phyloP scores from a whole-genome alignment of 2,329 filamentous ascomycete species.

The Zasmidium citrigriseum region DNA sequence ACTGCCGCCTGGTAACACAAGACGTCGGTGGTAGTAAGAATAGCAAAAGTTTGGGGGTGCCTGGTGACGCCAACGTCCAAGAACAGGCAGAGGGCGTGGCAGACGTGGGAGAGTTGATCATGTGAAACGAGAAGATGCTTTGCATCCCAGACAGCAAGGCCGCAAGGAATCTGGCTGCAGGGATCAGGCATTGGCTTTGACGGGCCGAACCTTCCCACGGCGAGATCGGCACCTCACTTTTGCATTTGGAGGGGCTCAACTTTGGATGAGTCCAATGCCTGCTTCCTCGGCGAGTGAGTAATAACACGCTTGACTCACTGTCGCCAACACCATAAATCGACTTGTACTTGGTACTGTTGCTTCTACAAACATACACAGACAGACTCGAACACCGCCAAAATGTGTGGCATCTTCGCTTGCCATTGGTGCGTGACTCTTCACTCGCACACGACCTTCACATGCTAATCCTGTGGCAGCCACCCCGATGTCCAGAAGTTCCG shows the following conservation, averaged over 20 bases:
- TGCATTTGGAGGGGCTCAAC: too few relatives aligned
- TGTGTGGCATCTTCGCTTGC: slow-evolving; percentile 98
- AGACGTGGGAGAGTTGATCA: background rate
- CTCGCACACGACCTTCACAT: slow-evolving; percentile 17
- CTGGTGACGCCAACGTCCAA: background rate
- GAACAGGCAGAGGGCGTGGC: background rate
- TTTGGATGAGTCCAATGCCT: too few relatives aligned
- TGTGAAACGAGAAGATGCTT: background rate
- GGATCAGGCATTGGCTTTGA: too few relatives aligned
- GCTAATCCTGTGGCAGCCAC: slow-evolving; percentile 55
- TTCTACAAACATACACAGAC: background rate
- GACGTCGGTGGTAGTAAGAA: background rate
- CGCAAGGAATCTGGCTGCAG: too few relatives aligned
- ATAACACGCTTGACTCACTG: too few relatives aligned
- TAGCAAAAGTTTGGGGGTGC: background rate
- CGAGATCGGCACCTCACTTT: background rate
- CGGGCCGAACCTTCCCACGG: too few relatives aligned
- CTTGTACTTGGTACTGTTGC: background rate
- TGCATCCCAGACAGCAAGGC: too few relatives aligned
- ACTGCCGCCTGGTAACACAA: background rate
- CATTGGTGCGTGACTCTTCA: slow-evolving; percentile 73
- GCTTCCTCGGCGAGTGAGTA: too few relatives aligned
- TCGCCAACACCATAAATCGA: background rate
- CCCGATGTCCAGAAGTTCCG: slow-evolving; percentile 97
- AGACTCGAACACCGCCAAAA: slow-evolving; percentile 52